A percentile compares a stretch with the other conserved stretches of the same genome.
phyloP scores from a whole-genome alignment of 2,329 filamentous ascomycete genomes.

The Fusarium ramigenum region DNA sequence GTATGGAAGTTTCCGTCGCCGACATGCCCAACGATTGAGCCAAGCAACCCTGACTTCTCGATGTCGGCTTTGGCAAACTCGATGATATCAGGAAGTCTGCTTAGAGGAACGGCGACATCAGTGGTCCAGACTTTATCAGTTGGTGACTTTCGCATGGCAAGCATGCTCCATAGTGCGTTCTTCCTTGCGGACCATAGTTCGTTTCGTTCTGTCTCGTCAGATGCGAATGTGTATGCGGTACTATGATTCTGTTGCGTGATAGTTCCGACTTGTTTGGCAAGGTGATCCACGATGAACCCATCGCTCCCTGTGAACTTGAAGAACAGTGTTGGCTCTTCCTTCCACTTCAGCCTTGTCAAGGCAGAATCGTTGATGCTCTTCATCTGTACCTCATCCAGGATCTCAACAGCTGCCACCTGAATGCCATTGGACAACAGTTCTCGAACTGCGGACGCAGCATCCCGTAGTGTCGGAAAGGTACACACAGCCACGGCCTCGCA shows the following conservation, averaged over 20 bases:
- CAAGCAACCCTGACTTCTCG: constrained; percentile 84
- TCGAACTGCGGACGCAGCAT: constrained; percentile 77
- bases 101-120: constrained; percentile 84
- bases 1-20: constrained; percentile 94
- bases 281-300: constrained; percentile 78
- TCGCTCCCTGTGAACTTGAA: constrained; percentile 88
- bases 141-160: constrained; percentile 66
- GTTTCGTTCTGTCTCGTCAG: constrained; percentile 73
- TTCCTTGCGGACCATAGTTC: constrained; percentile 84
- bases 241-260: constrained; percentile 65
- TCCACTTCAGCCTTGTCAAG: constrained; percentile 74
- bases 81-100: constrained; percentile 75
- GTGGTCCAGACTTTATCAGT: constrained; percentile 65
- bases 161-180: constrained; percentile 83
- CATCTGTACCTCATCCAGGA: constrained; percentile 92
- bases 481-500: constrained; percentile 82
- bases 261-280: constrained; percentile 75
- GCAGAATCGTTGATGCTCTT: constrained; percentile 79
- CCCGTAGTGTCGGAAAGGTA: constrained; percentile 78
- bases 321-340: constrained; percentile 80
- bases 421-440: constrained; percentile 77
- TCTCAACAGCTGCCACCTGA: constrained; percentile 80
- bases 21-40: constrained; percentile 87
- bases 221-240: constrained; percentile 75
- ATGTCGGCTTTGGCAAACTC: constrained; percentile 90